Percentiles rank a stretch among this genome's conserved stretches.
Evolutionary conservation across 106 monocot species (phyloP).

Genomic region (Vanilla planifolia): DNA sequence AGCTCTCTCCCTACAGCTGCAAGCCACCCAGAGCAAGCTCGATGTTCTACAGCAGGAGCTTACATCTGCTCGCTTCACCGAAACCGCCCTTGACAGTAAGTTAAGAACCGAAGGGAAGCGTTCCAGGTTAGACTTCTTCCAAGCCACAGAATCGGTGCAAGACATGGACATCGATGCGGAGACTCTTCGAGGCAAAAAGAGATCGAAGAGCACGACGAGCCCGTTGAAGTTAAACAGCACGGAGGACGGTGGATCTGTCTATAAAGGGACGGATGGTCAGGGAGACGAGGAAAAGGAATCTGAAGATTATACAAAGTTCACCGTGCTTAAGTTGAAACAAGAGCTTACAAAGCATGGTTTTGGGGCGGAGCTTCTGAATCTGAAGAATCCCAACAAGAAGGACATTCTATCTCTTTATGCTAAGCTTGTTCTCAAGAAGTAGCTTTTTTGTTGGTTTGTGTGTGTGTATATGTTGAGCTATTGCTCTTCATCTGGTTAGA

Average conservation of each 20-base stretch:
- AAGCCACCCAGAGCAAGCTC: conserved; percentile 83
- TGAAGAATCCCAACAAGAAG: conserved; percentile 86
- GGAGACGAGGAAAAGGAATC: conserved; percentile 22
- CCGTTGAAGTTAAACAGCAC: conserved; percentile 35
- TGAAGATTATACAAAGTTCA: conserved; percentile 70
- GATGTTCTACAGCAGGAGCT: conserved; percentile 79
- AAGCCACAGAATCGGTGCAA: conserved; percentile 63
- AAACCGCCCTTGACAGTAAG: conserved; percentile 73
- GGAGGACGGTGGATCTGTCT: conserved; percentile 84
- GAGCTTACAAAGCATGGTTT: conserved; percentile 92
- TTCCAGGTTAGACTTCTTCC: conserved; percentile 42
- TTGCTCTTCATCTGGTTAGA: no score
- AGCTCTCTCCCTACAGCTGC: conserved; percentile 71
- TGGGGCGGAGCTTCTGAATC: conserved; percentile 72
- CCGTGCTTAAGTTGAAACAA: conserved; percentile 74
- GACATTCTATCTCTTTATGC: conserved; percentile 75
- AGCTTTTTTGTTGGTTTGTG: conserved; percentile 13
- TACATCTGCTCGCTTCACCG: conserved; percentile 58
- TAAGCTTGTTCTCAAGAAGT: conserved; percentile 57
- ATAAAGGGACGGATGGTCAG: conserved; percentile 37
- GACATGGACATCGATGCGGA: conserved; percentile 68
- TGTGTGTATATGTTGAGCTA: no score
- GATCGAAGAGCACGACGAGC: conserved; percentile 72
- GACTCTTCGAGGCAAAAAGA: conserved; percentile 33
- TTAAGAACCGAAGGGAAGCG: conserved; percentile 56